A percentile compares a stretch with the other conserved stretches of the same genome.
These are phyloP conservation scores for Lentinus tigrinus DNA, from an alignment of 768 basidiomycete genomes.

Conservation along the genomic window DNA sequence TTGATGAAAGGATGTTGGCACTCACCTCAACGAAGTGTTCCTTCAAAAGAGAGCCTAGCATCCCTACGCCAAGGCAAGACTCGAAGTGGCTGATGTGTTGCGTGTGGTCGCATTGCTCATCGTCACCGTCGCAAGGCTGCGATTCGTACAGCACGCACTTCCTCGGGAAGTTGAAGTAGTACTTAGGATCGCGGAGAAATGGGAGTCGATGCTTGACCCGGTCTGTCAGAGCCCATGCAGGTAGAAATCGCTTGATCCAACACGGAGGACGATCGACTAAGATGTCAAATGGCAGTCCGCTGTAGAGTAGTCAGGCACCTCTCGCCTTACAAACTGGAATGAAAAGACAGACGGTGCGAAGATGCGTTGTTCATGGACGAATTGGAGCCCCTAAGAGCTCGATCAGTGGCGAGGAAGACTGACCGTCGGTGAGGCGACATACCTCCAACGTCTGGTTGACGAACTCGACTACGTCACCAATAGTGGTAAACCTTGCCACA, in stretches of 20 bases:
- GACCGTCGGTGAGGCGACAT: background rate
- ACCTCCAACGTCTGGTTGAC: background rate
- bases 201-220: background rate
- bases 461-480: background rate
- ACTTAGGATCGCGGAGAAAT: conserved; percentile 6
- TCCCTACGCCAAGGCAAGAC: too few relatives aligned
- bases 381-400: conserved; percentile 4
- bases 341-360: background rate
- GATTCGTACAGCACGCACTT: too few relatives aligned
- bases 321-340: background rate
- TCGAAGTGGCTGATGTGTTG: too few relatives aligned
- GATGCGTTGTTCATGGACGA: conserved; percentile 13
- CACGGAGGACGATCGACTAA: background rate
- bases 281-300: background rate
- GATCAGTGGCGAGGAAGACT: background rate
- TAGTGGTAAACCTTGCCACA: background rate
- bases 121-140: conserved; percentile 27
- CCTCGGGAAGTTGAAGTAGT: conserved; percentile 27
- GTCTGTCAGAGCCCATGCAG: background rate
- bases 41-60: conserved; percentile 14
- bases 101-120: conserved; percentile 9
- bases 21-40: conserved; percentile 8
- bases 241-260: background rate
- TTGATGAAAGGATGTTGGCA: background rate
- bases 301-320: background rate